These are phyloP conservation scores for Hemileia vastatrix DNA, from an alignment of 1,284 basidiomycete species.

Conservation along the genomic window DNA sequence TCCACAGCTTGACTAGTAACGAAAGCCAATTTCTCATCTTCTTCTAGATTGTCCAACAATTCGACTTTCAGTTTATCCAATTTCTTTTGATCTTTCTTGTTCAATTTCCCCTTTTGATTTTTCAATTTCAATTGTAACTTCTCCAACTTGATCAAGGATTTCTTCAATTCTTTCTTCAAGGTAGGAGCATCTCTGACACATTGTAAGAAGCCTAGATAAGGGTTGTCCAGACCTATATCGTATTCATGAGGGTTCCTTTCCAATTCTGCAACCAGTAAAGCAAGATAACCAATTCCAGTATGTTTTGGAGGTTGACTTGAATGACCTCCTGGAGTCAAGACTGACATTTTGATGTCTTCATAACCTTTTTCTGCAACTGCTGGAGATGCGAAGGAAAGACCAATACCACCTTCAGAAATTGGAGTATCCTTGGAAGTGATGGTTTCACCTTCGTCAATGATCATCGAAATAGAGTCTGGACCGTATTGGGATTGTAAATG, in stretches of 20 bases:
- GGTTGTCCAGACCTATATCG: constrained; percentile 31
- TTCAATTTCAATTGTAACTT: constrained; percentile 25
- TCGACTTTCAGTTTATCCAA: too few relatives aligned
- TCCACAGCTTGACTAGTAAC: constrained; percentile 45
- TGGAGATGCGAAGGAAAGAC: background rate
- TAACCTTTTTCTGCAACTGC: constrained; percentile 5
- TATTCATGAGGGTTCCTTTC: constrained; percentile 41
- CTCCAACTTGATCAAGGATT: constrained; percentile 30
- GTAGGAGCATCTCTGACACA: constrained; percentile 37
- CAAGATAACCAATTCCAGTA: constrained; percentile 44
- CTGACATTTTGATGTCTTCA: constrained; percentile 27
- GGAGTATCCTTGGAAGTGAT: too few relatives aligned
- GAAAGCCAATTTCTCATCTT: constrained; percentile 25
- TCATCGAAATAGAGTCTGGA: constrained; percentile 53
- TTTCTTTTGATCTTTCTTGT: constrained; percentile 37
- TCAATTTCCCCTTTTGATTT: constrained; percentile 30
- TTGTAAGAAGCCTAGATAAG: constrained; percentile 21
- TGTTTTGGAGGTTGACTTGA: too few relatives aligned
- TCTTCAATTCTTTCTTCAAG: constrained; percentile 29
- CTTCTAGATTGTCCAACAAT: too few relatives aligned
- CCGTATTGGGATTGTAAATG: constrained; percentile 55
- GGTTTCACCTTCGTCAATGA: constrained; percentile 49
- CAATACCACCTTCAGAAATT: background rate
- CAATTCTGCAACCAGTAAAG: constrained; percentile 40
- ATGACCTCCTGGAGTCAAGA: constrained; percentile 36